Evolutionary conservation across 805 yeast genomes (phyloP).

Genomic region (Saccharomyces paradoxus): DNA sequence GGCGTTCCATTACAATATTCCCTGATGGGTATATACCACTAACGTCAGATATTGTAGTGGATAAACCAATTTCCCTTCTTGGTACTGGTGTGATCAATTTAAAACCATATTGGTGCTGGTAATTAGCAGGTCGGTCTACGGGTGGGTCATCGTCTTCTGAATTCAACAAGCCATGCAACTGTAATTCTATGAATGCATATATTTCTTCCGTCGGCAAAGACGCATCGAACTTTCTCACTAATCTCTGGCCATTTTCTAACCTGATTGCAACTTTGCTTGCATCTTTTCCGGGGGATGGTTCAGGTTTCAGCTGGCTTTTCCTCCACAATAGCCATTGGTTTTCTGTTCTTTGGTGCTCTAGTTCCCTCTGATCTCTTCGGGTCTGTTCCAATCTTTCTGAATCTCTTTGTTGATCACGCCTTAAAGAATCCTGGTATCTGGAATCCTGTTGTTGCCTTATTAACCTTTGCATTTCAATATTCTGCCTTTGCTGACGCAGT

Average conservation of each 20-base stretch:
- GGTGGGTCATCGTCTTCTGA: constrained; percentile 16
- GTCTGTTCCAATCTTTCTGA: constrained; percentile 24
- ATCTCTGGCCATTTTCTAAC: constrained; percentile 53
- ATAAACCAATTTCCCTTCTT: constrained; percentile 36
- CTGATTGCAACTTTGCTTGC: constrained; percentile 64
- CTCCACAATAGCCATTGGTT: constrained; percentile 47
- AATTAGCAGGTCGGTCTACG: constrained; percentile 29
- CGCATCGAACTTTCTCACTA: constrained; percentile 41
- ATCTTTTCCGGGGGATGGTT: constrained; percentile 19
- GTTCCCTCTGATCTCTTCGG: constrained; percentile 23
- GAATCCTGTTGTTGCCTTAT: constrained; percentile 67
- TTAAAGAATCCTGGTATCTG: constrained; percentile 65
- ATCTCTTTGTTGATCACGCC: constrained; percentile 53
- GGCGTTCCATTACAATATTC: constrained; percentile 44
- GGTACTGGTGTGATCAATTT: constrained; percentile 50
- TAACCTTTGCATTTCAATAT: constrained; percentile 47
- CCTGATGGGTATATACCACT: constrained; percentile 55
- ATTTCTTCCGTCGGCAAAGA: constrained; percentile 49
- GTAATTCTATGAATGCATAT: constrained; percentile 61
- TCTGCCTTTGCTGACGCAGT: constrained; percentile 56
- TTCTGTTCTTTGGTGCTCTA: constrained; percentile 17
- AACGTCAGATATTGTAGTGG: constrained; percentile 35
- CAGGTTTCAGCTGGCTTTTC: constrained; percentile 27
- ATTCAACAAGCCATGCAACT: constrained; percentile 24
- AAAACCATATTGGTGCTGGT: constrained; percentile 42